Base-by-base conservation (phyloP, 768 basidiomycete species). In the Paxillus ammoniavirescens region DNA sequence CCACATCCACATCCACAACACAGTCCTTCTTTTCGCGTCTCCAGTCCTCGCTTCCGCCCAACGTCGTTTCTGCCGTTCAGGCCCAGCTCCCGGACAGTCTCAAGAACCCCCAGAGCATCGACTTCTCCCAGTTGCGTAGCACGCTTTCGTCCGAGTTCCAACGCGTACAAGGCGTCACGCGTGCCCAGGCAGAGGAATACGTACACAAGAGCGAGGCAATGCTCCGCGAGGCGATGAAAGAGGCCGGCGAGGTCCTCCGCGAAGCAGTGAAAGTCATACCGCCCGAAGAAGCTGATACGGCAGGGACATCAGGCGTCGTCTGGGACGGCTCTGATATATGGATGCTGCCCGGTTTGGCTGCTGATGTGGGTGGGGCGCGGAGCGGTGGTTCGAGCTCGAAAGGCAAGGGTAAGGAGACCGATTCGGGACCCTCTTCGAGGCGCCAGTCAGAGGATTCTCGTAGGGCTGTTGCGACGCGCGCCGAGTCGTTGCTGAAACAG, bases 231-330 rank as follows among this genome's bases (percentile, higher is more conserved):
- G 89, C 84, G 2, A 79, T 91, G 61, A 87, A 83, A 62, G 91
- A 91, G 62, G 89, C 90, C 7, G 81, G 89, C 52, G 93, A 89
- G 57, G 86, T 87, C 14, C 73, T 95, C 9, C 84, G 80, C 49
- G 94, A 98, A 47, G 93, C 91, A 10, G 92, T 98, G 62, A 95
- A 94, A 68, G 88, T 97, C 47, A 77, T 98, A 13, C 95, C 94
- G 0, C 94, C 94, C 1, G 86, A 89, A 36, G 79, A 79, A 42
- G 72, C 65, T 0, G 66, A 61, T 7, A 21, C 65, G 13, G 46
- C 56, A 42, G 63, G 70, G 2, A 57, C 62, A 31, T 65, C 70
- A 3, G 81, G 79, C 4, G 64, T 86, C 26, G 59, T 82, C 41
- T 95, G 92, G 92, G 93, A 95, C 66, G 93, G 92, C 1, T 73